These are phyloP conservation scores for Chlamydomonas reinhardtii DNA, from an alignment of 163 green algal species.

Conservation along the genomic window DNA sequence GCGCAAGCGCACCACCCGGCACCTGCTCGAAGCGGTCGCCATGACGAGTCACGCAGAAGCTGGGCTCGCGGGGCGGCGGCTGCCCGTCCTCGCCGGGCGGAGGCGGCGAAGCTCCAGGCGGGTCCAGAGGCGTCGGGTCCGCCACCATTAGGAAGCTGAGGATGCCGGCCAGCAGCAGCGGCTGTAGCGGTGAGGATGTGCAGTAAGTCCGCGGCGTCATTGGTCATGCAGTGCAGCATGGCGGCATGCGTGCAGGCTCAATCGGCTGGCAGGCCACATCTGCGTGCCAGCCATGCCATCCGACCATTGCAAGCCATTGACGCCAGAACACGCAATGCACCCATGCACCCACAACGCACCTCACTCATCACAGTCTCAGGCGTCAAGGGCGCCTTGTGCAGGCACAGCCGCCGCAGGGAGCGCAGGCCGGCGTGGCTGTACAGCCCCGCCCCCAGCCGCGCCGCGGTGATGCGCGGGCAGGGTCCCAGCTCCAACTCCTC, in stretches of 20 bases:
- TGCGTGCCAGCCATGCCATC: too few relatives aligned
- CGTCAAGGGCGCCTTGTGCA: not conserved
- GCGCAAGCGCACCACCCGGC: not conserved
- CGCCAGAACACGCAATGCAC: too few relatives aligned
- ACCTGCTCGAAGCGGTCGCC: not conserved
- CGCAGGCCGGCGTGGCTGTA: not conserved
- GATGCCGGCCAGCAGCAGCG: not conserved
- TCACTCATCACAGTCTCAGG: not conserved
- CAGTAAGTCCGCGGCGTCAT: too few relatives aligned
- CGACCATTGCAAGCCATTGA: too few relatives aligned
- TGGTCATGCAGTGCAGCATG: too few relatives aligned
- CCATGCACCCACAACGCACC: not conserved
- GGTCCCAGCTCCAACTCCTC: slow-evolving; percentile 29
- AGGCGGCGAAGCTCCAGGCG: too few relatives aligned
- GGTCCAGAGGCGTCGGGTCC: not conserved
- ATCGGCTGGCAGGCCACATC: too few relatives aligned
- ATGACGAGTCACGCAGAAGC: not conserved
- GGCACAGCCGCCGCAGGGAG: not conserved
- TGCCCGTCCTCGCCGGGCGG: too few relatives aligned
- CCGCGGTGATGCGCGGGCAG: not conserved
- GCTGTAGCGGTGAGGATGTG: not conserved
- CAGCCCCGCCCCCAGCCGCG: not conserved
- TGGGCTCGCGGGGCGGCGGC: not conserved
- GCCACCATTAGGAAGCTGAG: not conserved
- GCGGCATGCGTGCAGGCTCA: too few relatives aligned